A percentile compares a stretch with the other conserved stretches of the same genome.
These are phyloP conservation scores for Xylariaceae sp. DNA, from an alignment of 2,329 filamentous ascomycete species.

Conservation along the genomic window DNA sequence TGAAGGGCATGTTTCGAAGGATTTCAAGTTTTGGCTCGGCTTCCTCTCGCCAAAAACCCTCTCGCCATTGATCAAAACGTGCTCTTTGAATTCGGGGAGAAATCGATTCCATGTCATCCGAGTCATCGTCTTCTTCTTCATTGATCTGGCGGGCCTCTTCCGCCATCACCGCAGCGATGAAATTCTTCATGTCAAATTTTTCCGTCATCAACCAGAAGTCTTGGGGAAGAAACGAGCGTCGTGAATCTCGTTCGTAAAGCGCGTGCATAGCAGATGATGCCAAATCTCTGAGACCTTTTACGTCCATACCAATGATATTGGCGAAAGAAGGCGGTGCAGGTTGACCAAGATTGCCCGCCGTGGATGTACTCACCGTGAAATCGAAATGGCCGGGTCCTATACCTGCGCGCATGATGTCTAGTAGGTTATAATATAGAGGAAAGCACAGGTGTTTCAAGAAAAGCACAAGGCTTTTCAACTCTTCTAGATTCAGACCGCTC, in stretches of 20 bases:
- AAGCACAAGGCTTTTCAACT: constrained; percentile 69
- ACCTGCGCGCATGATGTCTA: constrained; percentile 47
- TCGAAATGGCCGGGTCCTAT: constrained; percentile 22
- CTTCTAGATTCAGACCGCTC: constrained; percentile 65
- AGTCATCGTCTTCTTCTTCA: constrained; percentile 50
- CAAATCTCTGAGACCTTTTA: constrained; percentile 74
- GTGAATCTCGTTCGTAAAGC: constrained; percentile 89
- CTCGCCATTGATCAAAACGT: constrained; percentile 62
- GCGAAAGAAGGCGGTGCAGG: constrained; percentile 29
- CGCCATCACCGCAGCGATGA: constrained; percentile 78
- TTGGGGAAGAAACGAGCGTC: constrained; percentile 76
- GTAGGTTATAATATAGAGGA: constrained; percentile 77
- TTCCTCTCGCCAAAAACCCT: constrained; percentile 69
- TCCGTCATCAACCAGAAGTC: constrained; percentile 91
- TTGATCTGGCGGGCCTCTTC: constrained; percentile 80
- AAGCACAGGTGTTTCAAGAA: constrained; percentile 93
- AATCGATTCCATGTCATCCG: constrained; percentile 23
- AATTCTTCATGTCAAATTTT: constrained; percentile 82
- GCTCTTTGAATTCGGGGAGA: constrained; percentile 61
- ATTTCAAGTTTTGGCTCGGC: constrained; percentile 86
- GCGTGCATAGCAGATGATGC: constrained; percentile 78
- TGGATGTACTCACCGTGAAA: constrained; percentile 19
- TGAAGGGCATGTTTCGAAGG: constrained; percentile 92
- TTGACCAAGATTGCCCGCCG: no score
- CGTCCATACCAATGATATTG: constrained; percentile 64